These are phyloP conservation scores for Backusella circina DNA, from an alignment of 192 early-diverging fungal species.

Conservation along the genomic window DNA sequence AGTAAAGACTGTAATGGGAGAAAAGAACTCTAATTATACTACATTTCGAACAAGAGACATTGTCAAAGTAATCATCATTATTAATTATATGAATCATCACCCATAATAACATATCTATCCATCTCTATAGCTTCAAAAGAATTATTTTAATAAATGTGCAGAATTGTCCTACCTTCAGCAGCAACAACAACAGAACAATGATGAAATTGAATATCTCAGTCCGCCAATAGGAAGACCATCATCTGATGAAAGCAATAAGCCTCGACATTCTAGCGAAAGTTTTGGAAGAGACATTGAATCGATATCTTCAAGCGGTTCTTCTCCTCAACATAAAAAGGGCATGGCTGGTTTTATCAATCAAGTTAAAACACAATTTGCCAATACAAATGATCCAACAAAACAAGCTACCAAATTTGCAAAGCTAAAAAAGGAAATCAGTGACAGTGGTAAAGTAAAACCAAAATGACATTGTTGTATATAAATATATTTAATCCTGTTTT, in stretches of 20 bases:
- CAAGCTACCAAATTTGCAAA: conserved; percentile 22
- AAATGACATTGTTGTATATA: not conserved
- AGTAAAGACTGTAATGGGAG: conserved; percentile 9
- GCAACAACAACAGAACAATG: not conserved
- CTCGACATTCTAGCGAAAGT: conserved; percentile 11
- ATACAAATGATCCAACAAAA: conserved; percentile 22
- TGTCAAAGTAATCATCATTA: not conserved
- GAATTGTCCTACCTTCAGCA: not conserved
- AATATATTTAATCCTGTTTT: too few species aligned
- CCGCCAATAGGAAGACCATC: not conserved
- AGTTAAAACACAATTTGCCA: conserved; percentile 11
- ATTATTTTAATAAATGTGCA: conserved; percentile 10
- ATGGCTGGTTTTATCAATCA: conserved; percentile 25
- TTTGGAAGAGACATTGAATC: conserved; percentile 3
- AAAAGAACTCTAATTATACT: conserved; percentile 3
- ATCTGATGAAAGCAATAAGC: conserved; percentile 6
- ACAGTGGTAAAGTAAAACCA: conserved; percentile 14
- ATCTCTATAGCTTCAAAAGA: conserved; percentile 15
- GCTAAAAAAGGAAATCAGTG: conserved; percentile 27
- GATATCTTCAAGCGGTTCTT: not conserved
- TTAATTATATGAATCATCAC: not conserved
- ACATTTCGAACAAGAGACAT: conserved; percentile 2
- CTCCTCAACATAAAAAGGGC: conserved; percentile 8
- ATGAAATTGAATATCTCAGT: not conserved
- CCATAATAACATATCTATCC: not conserved